Evolutionary conservation across 371 early-diverging fungal species (phyloP).

Genomic region (Vairimorpha ceranae): DNA sequence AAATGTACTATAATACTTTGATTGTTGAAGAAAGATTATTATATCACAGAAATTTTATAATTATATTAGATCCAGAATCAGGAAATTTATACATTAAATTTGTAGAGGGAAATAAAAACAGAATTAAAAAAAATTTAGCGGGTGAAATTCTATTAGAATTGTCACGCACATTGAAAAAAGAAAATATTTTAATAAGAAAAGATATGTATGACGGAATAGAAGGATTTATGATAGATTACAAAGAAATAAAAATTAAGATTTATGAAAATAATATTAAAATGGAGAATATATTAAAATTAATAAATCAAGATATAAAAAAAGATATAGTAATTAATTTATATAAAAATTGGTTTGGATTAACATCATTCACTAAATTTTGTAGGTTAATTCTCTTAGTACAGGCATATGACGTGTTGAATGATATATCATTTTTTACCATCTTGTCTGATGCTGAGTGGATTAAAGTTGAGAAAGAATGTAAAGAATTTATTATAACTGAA

Average conservation of each 20-base stretch:
- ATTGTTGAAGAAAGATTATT: conserved; percentile 9
- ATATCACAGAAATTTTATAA: conserved; percentile 81
- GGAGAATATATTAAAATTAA: conserved; percentile 76
- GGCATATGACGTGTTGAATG: conserved; percentile 82
- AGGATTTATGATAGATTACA: conserved; percentile 71
- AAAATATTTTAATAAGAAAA: conserved; percentile 90
- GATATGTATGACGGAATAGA: conserved; percentile 96
- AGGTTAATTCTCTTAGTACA: conserved; percentile 86
- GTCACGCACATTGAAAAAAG: conserved; percentile 88
- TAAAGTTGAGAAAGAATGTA: conserved; percentile 81
- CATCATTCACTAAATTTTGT: conserved; percentile 90
- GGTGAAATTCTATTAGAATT: conserved; percentile 90
- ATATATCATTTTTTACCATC: conserved; percentile 82
- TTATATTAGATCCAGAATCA: conserved; percentile 84
- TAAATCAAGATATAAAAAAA: conserved; percentile 67
- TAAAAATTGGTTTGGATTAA: conserved; percentile 87
- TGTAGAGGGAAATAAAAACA: conserved; percentile 89
- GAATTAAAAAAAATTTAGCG: conserved; percentile 97
- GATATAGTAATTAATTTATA: conserved; percentile 65
- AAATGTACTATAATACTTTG: conserved; percentile 14
- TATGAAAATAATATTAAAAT: conserved; percentile 86
- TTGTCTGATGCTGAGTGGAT: conserved; percentile 91
- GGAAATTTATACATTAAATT: conserved; percentile 94
- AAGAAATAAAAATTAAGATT: conserved; percentile 90
- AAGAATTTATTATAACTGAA: conserved; percentile 89